Base-by-base conservation (phyloP, 2,329 filamentous ascomycete genomes). In the Fusarium bactridioides region DNA sequence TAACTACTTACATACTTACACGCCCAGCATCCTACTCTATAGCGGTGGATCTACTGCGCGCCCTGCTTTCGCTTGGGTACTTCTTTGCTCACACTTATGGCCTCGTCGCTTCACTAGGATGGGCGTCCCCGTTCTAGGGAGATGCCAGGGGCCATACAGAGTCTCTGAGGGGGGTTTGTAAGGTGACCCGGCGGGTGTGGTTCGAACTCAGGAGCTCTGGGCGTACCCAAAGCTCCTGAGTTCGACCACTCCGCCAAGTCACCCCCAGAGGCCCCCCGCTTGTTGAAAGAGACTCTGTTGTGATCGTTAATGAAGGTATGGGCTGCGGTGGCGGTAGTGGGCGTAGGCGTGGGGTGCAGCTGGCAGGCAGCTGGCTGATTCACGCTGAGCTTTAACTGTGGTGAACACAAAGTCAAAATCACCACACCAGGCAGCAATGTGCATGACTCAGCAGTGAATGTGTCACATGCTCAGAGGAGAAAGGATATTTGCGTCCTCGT, bases 61-160 rank as follows among this genome's bases (percentile, higher is more conserved):
- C 73, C 75, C 76, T 53, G 62, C 72, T 77, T 79, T 79, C 78
- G 74, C 74, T 19, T 74, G 58, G 61, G 72, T 66, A 76, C 67
- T 79, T 76, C n/a, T 79, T 78, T 78, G 76, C 76, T 55, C 69
- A 69, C 56, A 27, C 35, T 51, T 27, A 57, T 73, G 63, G 45
- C 74, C 77, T 78, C 76, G 75, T 68, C 58, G 38, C 53, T 54
- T 44, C 45, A 51, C 56, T 43, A 31, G 38, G 25, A 35, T 19
- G 44, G 60, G 65, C 57, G 50, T 67, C 70, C 70, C 66, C 61
- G 33, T 25, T 23, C 41, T 35, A 43, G 33, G 25, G 25, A 31
- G 25, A 31, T 37, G 31, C 69, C 68, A 76, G 75, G 76, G 75
- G 73, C 48, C 59, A 64, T 51, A 71, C 55, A 61, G 61, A 61